Evolutionary conservation across 2,329 filamentous ascomycete genomes (phyloP).

Genomic region (Apiospora sp.): DNA sequence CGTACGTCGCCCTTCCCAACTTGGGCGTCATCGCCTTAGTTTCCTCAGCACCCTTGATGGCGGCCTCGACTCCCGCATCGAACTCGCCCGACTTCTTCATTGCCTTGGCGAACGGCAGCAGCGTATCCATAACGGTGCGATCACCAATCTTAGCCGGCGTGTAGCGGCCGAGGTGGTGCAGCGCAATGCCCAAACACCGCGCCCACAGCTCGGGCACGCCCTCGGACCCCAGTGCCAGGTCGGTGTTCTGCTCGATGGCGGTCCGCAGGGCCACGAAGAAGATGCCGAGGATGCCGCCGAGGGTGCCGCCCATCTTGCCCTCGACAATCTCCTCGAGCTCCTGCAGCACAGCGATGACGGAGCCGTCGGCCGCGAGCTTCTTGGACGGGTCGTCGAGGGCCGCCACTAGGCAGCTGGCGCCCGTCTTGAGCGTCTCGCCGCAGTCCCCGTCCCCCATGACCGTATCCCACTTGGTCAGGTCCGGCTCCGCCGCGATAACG

Average conservation of each 20-base stretch:
- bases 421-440: constrained; percentile 66
- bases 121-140: constrained; percentile 64
- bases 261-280: constrained; percentile 56
- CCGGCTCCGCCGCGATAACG: constrained; percentile 65
- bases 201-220: constrained; percentile 53
- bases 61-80: constrained; percentile 64
- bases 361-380: constrained; percentile 50
- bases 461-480: constrained; percentile 69
- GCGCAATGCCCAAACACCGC: constrained; percentile 49
- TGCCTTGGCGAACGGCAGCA: constrained; percentile 61
- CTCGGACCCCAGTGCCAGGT: constrained; percentile 37
- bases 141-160: constrained; percentile 64
- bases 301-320: constrained; percentile 57
- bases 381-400: constrained; percentile 47
- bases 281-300: constrained; percentile 44
- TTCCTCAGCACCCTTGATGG: constrained; percentile 65
- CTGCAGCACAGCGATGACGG: constrained; percentile 55
- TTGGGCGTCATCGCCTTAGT: constrained; percentile 72
- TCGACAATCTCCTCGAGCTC: constrained; percentile 64
- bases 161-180: constrained; percentile 58
- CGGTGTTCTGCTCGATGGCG: constrained; percentile 47
- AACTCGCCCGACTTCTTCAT: constrained; percentile 58
- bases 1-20: constrained; percentile 73
- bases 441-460: constrained; percentile 73
- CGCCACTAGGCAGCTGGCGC: constrained; percentile 57